Evolutionary conservation across 345 rosid genomes (phyloP).

Genomic region (Litchi chinensis): DNA sequence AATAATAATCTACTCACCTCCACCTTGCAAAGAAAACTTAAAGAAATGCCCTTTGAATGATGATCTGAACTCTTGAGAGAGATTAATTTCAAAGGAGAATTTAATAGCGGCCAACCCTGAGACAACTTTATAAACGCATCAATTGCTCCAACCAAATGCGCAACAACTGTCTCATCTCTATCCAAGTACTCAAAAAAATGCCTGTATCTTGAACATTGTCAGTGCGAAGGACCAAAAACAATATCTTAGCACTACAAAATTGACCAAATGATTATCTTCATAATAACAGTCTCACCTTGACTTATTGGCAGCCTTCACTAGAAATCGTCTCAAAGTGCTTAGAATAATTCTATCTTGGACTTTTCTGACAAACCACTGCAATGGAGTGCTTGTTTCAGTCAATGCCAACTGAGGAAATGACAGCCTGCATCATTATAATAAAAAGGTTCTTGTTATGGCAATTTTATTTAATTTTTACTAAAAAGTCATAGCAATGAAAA

Average conservation of each 20-base stretch:
- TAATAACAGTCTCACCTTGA: conserved; percentile 49
- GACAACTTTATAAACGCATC: conserved; percentile 61
- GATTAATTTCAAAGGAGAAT: conserved; percentile 48
- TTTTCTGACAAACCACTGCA: conserved; percentile 69
- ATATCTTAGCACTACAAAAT: not conserved
- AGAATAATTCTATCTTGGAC: conserved; percentile 69
- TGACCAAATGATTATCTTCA: not conserved
- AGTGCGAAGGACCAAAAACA: conserved; percentile 9
- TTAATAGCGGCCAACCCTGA: conserved; percentile 72
- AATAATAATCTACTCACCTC: conserved; percentile 45
- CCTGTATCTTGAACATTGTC: conserved; percentile 40
- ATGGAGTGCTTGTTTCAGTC: conserved; percentile 50
- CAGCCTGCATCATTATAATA: conserved; percentile 49
- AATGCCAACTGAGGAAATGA: conserved; percentile 39
- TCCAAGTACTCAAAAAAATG: conserved; percentile 69
- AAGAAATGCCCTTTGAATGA: conserved; percentile 53
- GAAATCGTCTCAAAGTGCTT: conserved; percentile 57
- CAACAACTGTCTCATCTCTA: conserved; percentile 61
- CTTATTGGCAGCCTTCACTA: conserved; percentile 54
- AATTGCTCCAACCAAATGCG: conserved; percentile 60
- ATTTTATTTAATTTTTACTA: not conserved
- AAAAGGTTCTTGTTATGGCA: not conserved
- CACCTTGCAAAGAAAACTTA: conserved; percentile 57
- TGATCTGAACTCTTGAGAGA: conserved; percentile 51
- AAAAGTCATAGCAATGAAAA: conserved; percentile 15